Evolutionary conservation across 2,329 filamentous ascomycete genomes (phyloP), one percentile per base, ranked within the genome.

Genomic region (Drechslerella dactyloides): DNA sequence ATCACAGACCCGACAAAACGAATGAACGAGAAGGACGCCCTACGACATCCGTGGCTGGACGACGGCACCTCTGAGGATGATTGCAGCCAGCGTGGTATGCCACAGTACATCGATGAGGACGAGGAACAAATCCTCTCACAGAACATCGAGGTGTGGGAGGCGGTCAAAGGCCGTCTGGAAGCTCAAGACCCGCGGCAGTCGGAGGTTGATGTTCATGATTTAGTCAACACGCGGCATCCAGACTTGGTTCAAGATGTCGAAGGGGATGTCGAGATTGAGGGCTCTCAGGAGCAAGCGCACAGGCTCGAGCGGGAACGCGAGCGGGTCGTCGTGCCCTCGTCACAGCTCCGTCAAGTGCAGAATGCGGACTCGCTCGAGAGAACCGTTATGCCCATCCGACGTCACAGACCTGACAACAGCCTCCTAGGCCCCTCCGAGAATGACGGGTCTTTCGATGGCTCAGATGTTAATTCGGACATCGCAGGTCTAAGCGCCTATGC

Each of bases 11-110:
- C 76, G 8, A 73, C 69, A 19, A 73, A 74, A 42, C 74, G 76
- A n/a, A 74, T 76, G 66, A 73, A 69, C 33, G 76, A 77, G 23
- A 59, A 68, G 10, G 75, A 76, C 23, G 76, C 76, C 1, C 60
- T 76, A 11, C 61, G 61, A 24, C 76, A 77, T 42, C 61, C 70
- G 7, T 77, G 75, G 75, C 64, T 77, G 15, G 64, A 65, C 10
- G 53, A 70, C 42, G 74, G 58, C 19, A 73, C 65, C n/a, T 70
- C 69, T 23, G 53, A 69, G 35, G 54, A 59, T 40, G 63, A 72
- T 24, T 70, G 60, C 30, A 74, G 64, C 56, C 54, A 74, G 24
- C 60, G 72, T 11, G 65, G 54, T 19, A 35, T 73, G 37, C 58
- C 58, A 11, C 59, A 37, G 27, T 64, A 69, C 23, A 69, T 73